Evolutionary conservation across 2,329 filamentous ascomycete genomes (phyloP), one percentile per base, ranked within the genome.

Genomic region (Uncinocarpus reesii): DNA sequence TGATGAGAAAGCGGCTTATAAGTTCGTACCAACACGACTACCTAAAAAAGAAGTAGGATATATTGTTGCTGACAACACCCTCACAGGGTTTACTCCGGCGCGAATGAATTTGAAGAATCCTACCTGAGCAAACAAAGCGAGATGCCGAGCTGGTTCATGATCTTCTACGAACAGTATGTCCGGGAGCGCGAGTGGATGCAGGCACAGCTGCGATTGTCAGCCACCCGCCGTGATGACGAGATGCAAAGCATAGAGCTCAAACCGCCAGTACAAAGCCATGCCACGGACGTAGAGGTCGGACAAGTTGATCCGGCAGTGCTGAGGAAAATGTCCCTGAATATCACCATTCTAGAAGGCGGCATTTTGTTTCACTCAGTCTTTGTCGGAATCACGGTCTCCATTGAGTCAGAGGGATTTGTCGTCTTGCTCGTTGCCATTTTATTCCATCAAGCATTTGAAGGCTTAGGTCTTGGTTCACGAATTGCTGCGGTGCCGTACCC

Each of bases 401-500:
- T 86, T 54, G 81, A 81, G 16, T 77, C 77, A 1, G 78, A 76
- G 56, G 69, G 65, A 2, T 73, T 71, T 60, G 63, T 68, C 41
- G 74, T 72, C 0, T 64, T 76, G 1, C 68, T 75, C 52, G 61
- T 71, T 37, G 83, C 86, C 46, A 84, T 87, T 50, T 65, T 86
- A 49, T 86, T 87, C 67, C 83, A 86, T 60, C 83, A 86, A 58
- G 78, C 84, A 68, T 86, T 88, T 56, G 83, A 87, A 59, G 83
- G 84, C 3, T 71, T 88, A 37, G 84, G 83, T 1, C 77, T 88
- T 0, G 83, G 83, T 16, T 79, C 79, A 1, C 79, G 83, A 51
- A 86, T 86, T 56, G 81, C 81, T 16, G 78, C 76, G 15, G 78
- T 85, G 4, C 72, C 78, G 1, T 81, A 80, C 52, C 72, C 74